Conservation (phyloP, 139 green algal species). For the Closterium sp. region DNA sequence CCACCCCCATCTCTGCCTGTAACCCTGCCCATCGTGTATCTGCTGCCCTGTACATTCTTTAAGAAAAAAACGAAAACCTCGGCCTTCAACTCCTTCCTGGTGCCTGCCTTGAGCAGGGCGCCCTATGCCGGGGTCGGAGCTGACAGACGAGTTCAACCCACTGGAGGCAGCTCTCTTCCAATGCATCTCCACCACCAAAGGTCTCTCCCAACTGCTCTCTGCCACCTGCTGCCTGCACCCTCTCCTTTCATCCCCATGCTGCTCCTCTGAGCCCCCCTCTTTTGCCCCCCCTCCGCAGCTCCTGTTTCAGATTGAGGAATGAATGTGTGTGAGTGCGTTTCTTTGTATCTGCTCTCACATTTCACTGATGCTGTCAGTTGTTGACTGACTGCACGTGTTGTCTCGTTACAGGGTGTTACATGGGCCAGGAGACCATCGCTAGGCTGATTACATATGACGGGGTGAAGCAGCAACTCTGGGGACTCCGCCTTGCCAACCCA, state of each 20-base stretch:
- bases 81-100: neutral
- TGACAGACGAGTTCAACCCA: constrained; percentile 53
- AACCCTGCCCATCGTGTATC: no score
- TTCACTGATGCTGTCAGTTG: neutral
- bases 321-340: neutral
- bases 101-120: constrained; percentile 12
- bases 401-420: constrained; percentile 44
- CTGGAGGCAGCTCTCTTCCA: constrained; percentile 48
- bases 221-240: no score
- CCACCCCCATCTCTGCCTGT: no score
- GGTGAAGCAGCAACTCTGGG: constrained; percentile 56
- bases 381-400: neutral
- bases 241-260: neutral
- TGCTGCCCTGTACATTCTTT: no score
- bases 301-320: neutral
- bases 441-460: constrained; percentile 52
- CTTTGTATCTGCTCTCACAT: neutral
- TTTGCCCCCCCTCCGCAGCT: neutral
- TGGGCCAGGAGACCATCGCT: constrained; percentile 55
- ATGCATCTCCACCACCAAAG: constrained; percentile 47
- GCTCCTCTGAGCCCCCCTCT: neutral
- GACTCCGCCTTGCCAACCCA: constrained; percentile 18
- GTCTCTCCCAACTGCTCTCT: neutral
- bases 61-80: no score
- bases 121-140: constrained; percentile 41